These are phyloP conservation scores for Rhododendron mucronatum DNA, from an alignment of 148 eudicot species.

Conservation along the genomic window DNA sequence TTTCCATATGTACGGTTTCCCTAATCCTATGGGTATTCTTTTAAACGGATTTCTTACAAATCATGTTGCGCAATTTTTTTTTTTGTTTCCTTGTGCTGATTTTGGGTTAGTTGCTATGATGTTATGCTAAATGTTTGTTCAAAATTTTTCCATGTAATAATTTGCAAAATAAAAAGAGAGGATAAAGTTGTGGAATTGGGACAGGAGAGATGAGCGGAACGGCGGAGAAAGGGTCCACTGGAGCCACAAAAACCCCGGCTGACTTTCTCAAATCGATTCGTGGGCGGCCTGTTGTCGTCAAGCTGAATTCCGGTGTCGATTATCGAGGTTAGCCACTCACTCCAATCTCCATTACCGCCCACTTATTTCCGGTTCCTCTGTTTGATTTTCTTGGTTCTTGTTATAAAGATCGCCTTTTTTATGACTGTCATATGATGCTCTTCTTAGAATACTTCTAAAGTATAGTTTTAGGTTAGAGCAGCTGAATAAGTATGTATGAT, in stretches of 20 bases:
- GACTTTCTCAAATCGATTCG: conserved; percentile 95
- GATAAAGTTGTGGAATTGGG: not conserved
- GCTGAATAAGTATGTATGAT: not conserved
- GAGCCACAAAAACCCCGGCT: conserved; percentile 79
- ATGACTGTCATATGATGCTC: not conserved
- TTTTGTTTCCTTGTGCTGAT: not conserved
- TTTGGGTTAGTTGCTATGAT: not conserved
- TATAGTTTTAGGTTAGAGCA: not conserved
- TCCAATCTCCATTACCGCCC: not conserved
- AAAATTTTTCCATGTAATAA: not conserved
- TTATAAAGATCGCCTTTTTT: not conserved
- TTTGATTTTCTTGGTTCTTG: not conserved
- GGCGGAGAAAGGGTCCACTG: conserved; percentile 58
- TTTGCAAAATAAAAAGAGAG: not conserved
- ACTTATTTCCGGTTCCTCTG: not conserved
- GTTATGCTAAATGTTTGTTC: not conserved
- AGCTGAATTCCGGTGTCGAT: conserved; percentile 94
- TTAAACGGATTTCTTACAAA: not conserved
- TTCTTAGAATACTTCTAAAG: not conserved
- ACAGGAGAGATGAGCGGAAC: conserved; percentile 60
- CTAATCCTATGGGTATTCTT: not conserved
- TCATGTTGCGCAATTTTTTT: not conserved
- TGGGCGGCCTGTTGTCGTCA: conserved; percentile 96
- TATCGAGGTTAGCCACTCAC: conserved; percentile 57
- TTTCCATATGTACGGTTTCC: not conserved